Conservation (phyloP, 371 early-diverging fungal species). For the Funneliformis caledonium region DNA sequence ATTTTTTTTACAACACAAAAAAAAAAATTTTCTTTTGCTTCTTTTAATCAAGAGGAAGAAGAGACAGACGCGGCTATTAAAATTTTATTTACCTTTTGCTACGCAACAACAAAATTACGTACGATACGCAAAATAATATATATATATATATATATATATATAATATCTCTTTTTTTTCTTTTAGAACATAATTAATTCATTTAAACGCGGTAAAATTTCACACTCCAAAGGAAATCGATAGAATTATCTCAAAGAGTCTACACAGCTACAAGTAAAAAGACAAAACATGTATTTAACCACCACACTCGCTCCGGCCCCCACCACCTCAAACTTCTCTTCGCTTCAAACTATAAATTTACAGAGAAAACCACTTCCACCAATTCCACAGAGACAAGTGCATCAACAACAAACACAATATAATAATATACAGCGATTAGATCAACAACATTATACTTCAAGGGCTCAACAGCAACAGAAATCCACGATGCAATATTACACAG, state of each 20-base stretch:
- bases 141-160: neutral
- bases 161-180: neutral
- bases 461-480: neutral
- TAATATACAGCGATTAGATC: neutral
- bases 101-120: neutral
- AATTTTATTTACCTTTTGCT: neutral
- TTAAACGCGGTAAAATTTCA: no score
- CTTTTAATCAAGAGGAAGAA: neutral
- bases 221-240: no score
- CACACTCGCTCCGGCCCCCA: neutral
- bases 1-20: neutral
- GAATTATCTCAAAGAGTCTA: neutral
- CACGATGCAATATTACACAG: no score
- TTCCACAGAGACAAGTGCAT: neutral
- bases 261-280: neutral
- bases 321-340: constrained; percentile 4
- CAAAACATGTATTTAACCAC: constrained; percentile 20
- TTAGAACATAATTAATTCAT: neutral
- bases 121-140: neutral
- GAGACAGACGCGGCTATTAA: neutral
- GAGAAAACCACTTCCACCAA: constrained; percentile 7
- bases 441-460: neutral
- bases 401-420: neutral
- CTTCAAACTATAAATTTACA: constrained; percentile 29
- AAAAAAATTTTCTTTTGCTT: neutral